Conservation (phyloP, 441 rosid genomes). For the Arabidopsis lyrata region DNA sequence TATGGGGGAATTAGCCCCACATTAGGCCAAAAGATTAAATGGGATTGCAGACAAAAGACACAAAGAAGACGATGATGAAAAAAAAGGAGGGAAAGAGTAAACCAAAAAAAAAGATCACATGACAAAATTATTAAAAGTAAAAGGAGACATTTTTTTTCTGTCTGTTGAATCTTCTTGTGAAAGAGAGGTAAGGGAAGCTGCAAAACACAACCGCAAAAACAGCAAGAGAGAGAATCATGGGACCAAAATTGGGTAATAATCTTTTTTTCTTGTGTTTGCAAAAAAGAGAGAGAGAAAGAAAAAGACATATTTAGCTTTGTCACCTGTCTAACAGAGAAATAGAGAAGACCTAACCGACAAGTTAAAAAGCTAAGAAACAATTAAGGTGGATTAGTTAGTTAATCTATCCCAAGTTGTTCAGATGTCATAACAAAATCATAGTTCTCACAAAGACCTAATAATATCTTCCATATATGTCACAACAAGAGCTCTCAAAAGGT, state of each 20-base stretch:
- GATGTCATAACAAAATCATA: slow-evolving; percentile 21
- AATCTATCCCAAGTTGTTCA: slow-evolving; percentile 32
- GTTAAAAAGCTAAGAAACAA: slow-evolving; percentile 22
- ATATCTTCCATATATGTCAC: slow-evolving; percentile 17
- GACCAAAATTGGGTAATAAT: slow-evolving; percentile 50
- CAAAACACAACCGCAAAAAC: slow-evolving; percentile 50
- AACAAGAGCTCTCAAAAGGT: slow-evolving; percentile 6
- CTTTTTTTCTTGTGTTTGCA: slow-evolving; percentile 36
- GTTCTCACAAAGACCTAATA: slow-evolving; percentile 9
- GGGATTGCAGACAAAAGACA: slow-evolving; percentile 40
- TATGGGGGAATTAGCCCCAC: slow-evolving; percentile 47
- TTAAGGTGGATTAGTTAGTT: slow-evolving; percentile 32
- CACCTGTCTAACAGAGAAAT: slow-evolving; percentile 28
- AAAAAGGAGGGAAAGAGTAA: slow-evolving; percentile 36
- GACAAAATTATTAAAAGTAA: slow-evolving; percentile 46
- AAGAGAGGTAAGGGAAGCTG: slow-evolving; percentile 60
- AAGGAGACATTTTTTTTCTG: slow-evolving; percentile 14
- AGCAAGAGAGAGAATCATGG: slow-evolving; percentile 50
- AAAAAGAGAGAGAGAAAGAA: slow-evolving; percentile 18
- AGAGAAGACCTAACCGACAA: slow-evolving; percentile 35
- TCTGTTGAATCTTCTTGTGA: slow-evolving; percentile 42
- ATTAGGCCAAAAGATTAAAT: slow-evolving; percentile 44
- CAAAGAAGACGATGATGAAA: slow-evolving; percentile 31
- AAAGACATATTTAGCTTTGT: slow-evolving; percentile 50
- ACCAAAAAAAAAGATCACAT: slow-evolving; percentile 34